These are phyloP conservation scores for Citrus cavaleriei DNA, from an alignment of 345 rosid genomes.

Conservation along the genomic window DNA sequence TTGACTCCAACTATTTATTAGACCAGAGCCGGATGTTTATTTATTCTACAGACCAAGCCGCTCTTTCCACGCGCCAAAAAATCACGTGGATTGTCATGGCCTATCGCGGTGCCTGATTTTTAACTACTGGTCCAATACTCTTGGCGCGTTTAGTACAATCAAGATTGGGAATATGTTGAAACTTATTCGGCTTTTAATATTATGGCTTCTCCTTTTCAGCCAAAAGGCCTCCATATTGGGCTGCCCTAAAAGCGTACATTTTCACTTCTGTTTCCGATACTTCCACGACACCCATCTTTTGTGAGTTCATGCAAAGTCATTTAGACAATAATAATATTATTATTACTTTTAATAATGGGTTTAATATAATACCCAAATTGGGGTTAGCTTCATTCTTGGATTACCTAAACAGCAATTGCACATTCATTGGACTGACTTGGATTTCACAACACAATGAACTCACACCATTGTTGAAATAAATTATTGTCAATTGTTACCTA, in stretches of 20 bases:
- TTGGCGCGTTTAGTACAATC: background rate
- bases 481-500: background rate
- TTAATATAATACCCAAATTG: background rate
- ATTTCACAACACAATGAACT: background rate
- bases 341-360: background rate
- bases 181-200: background rate
- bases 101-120: constrained; percentile 10
- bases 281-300: constrained; percentile 10
- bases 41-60: background rate
- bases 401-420: background rate
- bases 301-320: background rate
- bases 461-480: background rate
- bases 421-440: constrained; percentile 8
- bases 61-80: background rate
- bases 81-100: background rate
- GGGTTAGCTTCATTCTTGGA: constrained; percentile 1
- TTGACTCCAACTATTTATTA: constrained; percentile 14
- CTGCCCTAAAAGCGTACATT: background rate
- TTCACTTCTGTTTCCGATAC: background rate
- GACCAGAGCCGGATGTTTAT: constrained; percentile 29
- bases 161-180: too few relatives aligned
- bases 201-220: constrained; percentile 7
- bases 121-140: background rate
- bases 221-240: background rate
- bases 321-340: background rate